Percentiles rank a stretch among this genome's conserved stretches.
Evolutionary conservation across 148 eudicot species (phyloP).

Genomic region (Amaranthus cruentus): DNA sequence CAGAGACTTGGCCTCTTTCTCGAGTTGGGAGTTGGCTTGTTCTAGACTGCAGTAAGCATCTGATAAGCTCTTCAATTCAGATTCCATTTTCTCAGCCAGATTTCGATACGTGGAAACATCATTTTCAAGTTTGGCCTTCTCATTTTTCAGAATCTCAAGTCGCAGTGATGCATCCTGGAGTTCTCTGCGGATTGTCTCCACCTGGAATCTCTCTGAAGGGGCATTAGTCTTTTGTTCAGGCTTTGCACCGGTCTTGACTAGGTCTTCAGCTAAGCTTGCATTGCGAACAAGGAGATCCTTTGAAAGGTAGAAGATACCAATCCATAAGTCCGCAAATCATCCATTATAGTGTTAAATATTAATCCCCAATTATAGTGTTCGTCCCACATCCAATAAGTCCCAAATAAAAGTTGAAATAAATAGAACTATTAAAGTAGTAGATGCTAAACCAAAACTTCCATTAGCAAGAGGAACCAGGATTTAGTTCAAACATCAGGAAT

Average conservation of each 20-base stretch:
- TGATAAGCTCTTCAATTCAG: conserved; percentile 85
- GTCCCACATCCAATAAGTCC: not conserved
- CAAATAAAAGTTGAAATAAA: not conserved
- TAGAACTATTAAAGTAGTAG: not conserved
- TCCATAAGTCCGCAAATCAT: not conserved
- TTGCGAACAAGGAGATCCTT: conserved; percentile 88
- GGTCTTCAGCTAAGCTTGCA: conserved; percentile 69
- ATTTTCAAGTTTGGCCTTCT: conserved; percentile 59
- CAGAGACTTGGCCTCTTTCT: conserved; percentile 52
- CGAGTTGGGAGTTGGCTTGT: conserved; percentile 61
- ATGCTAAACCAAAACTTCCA: not conserved
- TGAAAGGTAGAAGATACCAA: conserved; percentile 3
- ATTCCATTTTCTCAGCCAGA: conserved; percentile 61
- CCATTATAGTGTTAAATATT: not conserved
- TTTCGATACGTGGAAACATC: conserved; percentile 55
- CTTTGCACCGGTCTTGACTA: conserved; percentile 55
- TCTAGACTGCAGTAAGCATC: conserved; percentile 95
- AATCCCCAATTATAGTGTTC: not conserved
- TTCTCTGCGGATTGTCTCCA: conserved; percentile 68
- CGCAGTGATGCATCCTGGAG: conserved; percentile 62
- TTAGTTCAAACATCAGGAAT: no score
- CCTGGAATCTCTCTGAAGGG: conserved; percentile 61
- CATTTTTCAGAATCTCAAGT: conserved; percentile 56
- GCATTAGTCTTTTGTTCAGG: conserved; percentile 48
- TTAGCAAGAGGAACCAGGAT: no score